These are phyloP conservation scores for Venustampulla echinocandica DNA, from an alignment of 495 filamentous ascomycete species.

Conservation along the genomic window DNA sequence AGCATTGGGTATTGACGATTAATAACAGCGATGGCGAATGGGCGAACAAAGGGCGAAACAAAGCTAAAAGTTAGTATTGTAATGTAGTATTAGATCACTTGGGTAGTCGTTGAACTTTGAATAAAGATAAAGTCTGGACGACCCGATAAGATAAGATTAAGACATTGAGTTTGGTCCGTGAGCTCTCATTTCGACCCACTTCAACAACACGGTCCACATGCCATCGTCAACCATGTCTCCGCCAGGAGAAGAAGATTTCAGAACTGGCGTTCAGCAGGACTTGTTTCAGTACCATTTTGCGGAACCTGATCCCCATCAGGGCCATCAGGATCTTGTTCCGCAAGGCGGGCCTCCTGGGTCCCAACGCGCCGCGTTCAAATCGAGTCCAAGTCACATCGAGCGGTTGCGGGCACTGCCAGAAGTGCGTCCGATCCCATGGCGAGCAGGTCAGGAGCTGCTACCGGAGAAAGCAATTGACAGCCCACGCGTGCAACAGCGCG, in stretches of 20 bases:
- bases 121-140: too few relatives aligned
- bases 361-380: background rate
- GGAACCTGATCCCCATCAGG: background rate
- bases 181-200: background rate
- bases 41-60: too few relatives aligned
- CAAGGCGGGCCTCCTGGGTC: background rate
- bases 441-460: slow-evolving; percentile 14
- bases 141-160: background rate
- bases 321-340: background rate
- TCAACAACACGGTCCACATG: too few relatives aligned
- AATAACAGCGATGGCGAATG: too few relatives aligned
- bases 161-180: background rate
- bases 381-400: slow-evolving; percentile 2
- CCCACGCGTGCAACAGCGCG: slow-evolving; percentile 10
- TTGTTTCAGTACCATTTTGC: background rate
- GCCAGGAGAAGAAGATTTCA: background rate
- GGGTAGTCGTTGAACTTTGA: too few relatives aligned
- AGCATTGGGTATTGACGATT: slow-evolving; percentile 21
- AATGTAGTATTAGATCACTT: background rate
- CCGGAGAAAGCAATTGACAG: slow-evolving; percentile 9
- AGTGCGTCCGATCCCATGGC: slow-evolving; percentile 18
- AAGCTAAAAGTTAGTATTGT: too few relatives aligned
- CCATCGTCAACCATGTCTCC: slow-evolving; percentile 7
- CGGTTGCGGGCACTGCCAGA: slow-evolving; percentile 7
- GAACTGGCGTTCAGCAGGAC: background rate